Base-by-base conservation (phyloP, 345 rosid species). In the Mangifera indica region DNA sequence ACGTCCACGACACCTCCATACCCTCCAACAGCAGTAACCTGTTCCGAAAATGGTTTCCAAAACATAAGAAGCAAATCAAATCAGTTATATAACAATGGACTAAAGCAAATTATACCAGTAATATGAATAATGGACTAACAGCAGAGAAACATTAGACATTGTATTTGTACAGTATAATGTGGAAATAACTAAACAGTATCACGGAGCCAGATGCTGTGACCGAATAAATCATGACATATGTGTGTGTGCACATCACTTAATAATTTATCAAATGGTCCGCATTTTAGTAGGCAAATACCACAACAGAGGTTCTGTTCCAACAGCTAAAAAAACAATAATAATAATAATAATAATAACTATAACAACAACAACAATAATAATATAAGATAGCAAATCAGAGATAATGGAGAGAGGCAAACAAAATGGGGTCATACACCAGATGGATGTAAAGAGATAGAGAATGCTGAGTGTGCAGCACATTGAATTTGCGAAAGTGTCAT, bases 1-100 rank as follows among this genome's bases (percentile, higher is more conserved):
- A 95, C 83, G 69, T 92, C 99, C 18, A 95, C 96, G 66, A 92
- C 76, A 56, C 96, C 99, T 64, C 93, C 96, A 76, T 90, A 91
- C 66, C 99, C 98, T 76, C 97, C 99, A 48, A 95, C 85, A 34
- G 94, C 89, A 44, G 80, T 81, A 58, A 89, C 86, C 99, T 92
- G 85, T 32, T 65, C 14, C 32, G 37, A 71, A 45, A 71, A 58
- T n/a, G 21, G 54, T n/a, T 64, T 63, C 9, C 13, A 25, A 6
- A 29, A 57, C 52, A 37, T 52, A 57, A 59, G 66, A 68, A 40
- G 29, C 57, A 62, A 8, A 58, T 25, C n/a, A 3, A 10, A 29
- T 13, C 13, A 25, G 18, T 44, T 9, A 24, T 37, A 37, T 37
- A 37, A 29, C 32, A 29, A 29, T 29, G 32, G 32, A 29, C 32